phyloP scores from a whole-genome alignment of 257 asterid genomes.

The Linderniella brevidens region DNA sequence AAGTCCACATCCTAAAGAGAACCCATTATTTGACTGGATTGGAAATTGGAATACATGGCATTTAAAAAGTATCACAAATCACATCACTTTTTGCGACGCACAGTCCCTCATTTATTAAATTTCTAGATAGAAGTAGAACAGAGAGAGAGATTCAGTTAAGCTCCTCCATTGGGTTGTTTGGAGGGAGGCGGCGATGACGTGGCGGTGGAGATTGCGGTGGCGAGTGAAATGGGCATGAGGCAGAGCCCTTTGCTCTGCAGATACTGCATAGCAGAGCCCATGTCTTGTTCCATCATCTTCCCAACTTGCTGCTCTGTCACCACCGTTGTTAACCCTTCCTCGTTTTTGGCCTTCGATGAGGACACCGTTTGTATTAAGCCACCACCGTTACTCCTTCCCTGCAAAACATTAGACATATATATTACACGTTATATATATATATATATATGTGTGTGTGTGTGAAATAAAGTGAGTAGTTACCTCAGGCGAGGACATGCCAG shows the following conservation, averaged over 20 bases:
- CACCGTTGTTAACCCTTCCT: slow-evolving; percentile 92
- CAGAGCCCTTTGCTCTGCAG: slow-evolving; percentile 94
- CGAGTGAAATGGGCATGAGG: slow-evolving; percentile 89
- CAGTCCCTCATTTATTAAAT: no score
- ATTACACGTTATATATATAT: no score
- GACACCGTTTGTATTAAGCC: slow-evolving; percentile 68
- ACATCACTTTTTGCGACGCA: no score
- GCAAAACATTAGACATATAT: slow-evolving; percentile 10
- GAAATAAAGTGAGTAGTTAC: slow-evolving; percentile 20
- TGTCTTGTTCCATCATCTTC: slow-evolving; percentile 91
- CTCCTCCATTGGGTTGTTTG: no score
- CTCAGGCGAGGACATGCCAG: slow-evolving; percentile 66
- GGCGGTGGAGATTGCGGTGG: slow-evolving; percentile 45
- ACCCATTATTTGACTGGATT: no score
- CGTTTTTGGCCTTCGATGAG: no score
- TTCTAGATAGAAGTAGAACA: no score
- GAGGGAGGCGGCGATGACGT: no score
- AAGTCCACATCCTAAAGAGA: no score
- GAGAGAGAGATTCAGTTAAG: no score
- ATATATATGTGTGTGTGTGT: neutral
- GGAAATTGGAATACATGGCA: no score
- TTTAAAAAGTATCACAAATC: no score
- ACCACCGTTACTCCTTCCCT: slow-evolving; percentile 74
- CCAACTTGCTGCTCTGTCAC: slow-evolving; percentile 92
- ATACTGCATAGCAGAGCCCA: slow-evolving; percentile 91